Base-by-base conservation (phyloP, 2,329 filamentous ascomycete genomes). In the Amylocarpus encephaloides region DNA sequence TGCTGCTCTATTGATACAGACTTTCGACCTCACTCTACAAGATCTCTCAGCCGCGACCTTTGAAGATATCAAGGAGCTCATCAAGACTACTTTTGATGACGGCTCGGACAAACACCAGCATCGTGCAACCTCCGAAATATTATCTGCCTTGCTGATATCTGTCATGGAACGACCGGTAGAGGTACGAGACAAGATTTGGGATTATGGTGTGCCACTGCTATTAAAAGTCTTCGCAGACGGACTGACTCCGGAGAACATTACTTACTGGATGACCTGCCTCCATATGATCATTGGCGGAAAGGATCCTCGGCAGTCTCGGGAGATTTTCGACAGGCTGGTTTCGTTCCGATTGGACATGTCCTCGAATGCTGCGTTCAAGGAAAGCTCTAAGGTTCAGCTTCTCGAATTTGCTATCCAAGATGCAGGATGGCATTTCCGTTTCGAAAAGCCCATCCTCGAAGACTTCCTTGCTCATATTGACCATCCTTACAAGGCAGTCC, bases 101-200 rank as follows among this genome's bases (percentile, higher is more conserved):
- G 93, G 94, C 9, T 93, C 84, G 61, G 93, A 98, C 66, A 96
- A 96, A 69, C 93, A 98, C 67, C 92, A 98, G 66, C 93, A 98
- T 67, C 87, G 93, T 46, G 93, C 93, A 13, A 95, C 93, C 2
- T 82, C 93, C 0, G 93, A 98, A 69, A 96, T 98, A 49, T 73
- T 98, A 44, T 90, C 88, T 12, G 91, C 88, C 4, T 70, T 98
- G 61, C 75, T 98, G 22, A 82, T 83, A 13, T 88, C 88, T 33
- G 88, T 89, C 13, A 79, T 84, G 43, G 91, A 96, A 59, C 83
- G 89, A 26, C 83, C 84, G 5, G 73, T 83, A 4, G 82, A 88
- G 47, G 81, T 86, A 57, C 83, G 90, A 41, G 80, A 86, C 50
- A 75, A 80, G 59, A 80, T 94, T 1, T 98, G 93, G 93, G 80